Percentiles rank a stretch among this genome's conserved stretches.
Evolutionary conservation across 306 rosid genomes (phyloP).

Genomic region (Psophocarpus tetragonolobus): DNA sequence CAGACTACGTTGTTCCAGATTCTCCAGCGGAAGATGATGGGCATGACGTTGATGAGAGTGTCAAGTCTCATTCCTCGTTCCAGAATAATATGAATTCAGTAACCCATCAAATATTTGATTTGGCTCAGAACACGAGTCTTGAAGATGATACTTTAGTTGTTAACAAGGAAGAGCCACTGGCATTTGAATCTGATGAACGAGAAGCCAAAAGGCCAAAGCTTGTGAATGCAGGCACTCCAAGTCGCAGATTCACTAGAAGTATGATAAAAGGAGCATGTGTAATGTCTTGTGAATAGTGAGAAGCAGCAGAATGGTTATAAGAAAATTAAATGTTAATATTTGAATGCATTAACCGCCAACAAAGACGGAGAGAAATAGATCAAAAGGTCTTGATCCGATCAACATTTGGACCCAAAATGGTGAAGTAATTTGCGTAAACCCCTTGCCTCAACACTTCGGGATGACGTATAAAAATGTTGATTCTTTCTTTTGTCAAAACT

Average conservation of each 20-base stretch:
- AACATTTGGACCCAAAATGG: conserved; percentile 39
- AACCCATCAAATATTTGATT: conserved; percentile 17
- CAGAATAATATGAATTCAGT: conserved; percentile 14
- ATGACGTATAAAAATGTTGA: conserved; percentile 13
- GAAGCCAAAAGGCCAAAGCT: conserved; percentile 47
- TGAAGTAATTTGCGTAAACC: neutral
- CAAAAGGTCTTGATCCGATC: neutral
- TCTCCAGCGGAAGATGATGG: conserved; percentile 49
- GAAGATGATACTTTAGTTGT: conserved; percentile 34
- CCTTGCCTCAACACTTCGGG: neutral
- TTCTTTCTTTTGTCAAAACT: neutral
- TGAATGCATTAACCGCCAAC: neutral
- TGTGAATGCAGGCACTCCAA: conserved; percentile 24
- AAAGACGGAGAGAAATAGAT: conserved; percentile 9
- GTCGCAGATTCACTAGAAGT: conserved; percentile 39
- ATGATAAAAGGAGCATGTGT: conserved; percentile 30
- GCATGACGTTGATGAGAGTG: conserved; percentile 20
- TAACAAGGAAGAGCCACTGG: conserved; percentile 26
- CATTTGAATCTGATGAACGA: conserved; percentile 23
- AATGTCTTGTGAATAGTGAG: conserved; percentile 34
- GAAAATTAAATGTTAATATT: conserved; percentile 19
- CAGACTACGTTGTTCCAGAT: conserved; percentile 52
- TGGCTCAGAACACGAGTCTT: conserved; percentile 24
- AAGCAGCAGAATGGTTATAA: conserved; percentile 9
- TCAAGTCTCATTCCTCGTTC: conserved; percentile 13